Percentiles rank a stretch among this genome's conserved stretches.
phyloP scores from a whole-genome alignment of 2,329 filamentous ascomycete genomes.

The Aspergillus brasiliensis region DNA sequence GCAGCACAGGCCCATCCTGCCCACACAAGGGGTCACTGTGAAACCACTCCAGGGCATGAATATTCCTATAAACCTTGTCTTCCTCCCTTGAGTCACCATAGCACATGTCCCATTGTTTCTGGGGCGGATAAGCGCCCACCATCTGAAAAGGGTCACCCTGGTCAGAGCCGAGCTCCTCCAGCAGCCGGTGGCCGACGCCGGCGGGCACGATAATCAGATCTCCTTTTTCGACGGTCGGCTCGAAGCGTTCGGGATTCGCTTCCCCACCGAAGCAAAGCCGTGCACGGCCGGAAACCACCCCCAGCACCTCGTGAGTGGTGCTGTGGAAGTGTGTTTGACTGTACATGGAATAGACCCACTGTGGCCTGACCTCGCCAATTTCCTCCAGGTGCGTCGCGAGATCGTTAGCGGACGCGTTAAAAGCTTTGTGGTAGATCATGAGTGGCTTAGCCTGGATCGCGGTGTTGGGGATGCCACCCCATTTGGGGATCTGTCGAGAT shows the following conservation, averaged over 20 bases:
- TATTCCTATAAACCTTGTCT: conserved; percentile 49
- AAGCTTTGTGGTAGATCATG: conserved; percentile 65
- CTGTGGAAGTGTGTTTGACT: conserved; percentile 66
- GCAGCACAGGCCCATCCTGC: conserved; percentile 54
- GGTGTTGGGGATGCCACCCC: conserved; percentile 64
- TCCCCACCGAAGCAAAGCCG: conserved; percentile 68
- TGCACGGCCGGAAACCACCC: conserved; percentile 60
- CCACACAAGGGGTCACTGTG: conserved; percentile 63
- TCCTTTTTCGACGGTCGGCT: conserved; percentile 58
- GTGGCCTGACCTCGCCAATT: conserved; percentile 60
- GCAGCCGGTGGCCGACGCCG: conserved; percentile 64
- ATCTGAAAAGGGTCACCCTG: conserved; percentile 56
- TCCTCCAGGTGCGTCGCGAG: conserved; percentile 60
- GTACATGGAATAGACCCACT: conserved; percentile 73
- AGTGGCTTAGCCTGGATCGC: conserved; percentile 65
- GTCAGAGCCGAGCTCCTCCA: conserved; percentile 56
- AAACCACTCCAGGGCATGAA: conserved; percentile 59
- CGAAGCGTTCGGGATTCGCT: conserved; percentile 59
- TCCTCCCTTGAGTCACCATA: conserved; percentile 64
- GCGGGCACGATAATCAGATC: conserved; percentile 68
- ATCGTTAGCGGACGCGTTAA: conserved; percentile 51
- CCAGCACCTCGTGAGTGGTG: conserved; percentile 68
- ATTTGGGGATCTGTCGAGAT: conserved; percentile 60
- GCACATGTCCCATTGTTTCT: conserved; percentile 69
- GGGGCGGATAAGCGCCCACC: conserved; percentile 66